These are phyloP conservation scores for Cladosporium sp. DNA, from an alignment of 2,329 filamentous ascomycete species.

Conservation along the genomic window DNA sequence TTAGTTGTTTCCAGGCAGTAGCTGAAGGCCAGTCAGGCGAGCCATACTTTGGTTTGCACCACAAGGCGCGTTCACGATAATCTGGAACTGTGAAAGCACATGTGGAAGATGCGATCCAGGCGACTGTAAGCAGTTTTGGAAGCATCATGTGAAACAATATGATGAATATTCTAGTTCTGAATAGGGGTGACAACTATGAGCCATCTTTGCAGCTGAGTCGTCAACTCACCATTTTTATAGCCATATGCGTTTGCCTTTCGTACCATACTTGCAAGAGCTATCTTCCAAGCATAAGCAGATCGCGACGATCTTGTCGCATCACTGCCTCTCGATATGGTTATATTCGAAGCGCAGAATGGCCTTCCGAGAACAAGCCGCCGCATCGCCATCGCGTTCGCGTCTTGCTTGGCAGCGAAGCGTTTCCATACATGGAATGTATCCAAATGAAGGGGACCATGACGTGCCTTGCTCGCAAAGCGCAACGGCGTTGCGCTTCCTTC, in stretches of 20 bases:
- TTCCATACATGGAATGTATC: neutral
- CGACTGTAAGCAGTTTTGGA: neutral
- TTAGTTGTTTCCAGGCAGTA: slow-evolving; percentile 52
- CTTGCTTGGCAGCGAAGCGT: neutral
- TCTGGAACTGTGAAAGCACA: neutral
- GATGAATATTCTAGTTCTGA: neutral
- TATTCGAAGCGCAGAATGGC: neutral
- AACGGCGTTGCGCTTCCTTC: neutral
- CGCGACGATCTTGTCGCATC: neutral
- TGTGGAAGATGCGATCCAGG: neutral
- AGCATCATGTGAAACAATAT: neutral
- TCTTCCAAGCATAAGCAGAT: neutral
- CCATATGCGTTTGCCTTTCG: neutral
- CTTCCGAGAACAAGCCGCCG: neutral
- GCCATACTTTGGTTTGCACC: slow-evolving; percentile 7
- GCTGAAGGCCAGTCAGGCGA: slow-evolving; percentile 49
- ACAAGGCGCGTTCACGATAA: neutral
- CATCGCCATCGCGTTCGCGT: neutral
- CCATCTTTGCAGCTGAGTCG: neutral
- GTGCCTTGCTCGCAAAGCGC: neutral
- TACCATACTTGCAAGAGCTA: neutral
- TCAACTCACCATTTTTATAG: neutral
- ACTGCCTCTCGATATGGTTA: neutral
- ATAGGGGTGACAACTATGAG: neutral
- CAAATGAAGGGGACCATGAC: neutral